Evolutionary conservation across 2,329 filamentous ascomycete genomes (phyloP), one percentile per base, ranked within the genome.

Genomic region (Hypomyces rosellus): DNA sequence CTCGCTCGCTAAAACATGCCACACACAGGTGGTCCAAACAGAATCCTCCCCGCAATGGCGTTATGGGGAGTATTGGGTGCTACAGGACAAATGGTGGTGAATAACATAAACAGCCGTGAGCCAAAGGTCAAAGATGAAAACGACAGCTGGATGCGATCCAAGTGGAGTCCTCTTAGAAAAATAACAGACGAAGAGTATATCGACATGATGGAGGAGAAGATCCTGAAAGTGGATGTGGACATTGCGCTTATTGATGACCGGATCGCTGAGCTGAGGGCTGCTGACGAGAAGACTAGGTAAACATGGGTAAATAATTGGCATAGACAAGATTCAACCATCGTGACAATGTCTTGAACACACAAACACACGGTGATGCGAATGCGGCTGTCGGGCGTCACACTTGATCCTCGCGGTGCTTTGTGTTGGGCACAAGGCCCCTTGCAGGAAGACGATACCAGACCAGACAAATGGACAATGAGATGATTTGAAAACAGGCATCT

Each of bases 241-340:
- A 89, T 93, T 65, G 83, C 87, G 0, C 66, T 93, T 5, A 74
- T 92, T 34, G 87, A 93, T 60, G 88, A 92, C 48, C 82, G 81
- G 61, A 88, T 93, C 57, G 77, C 63, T 1, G 65, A 68, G 41
- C 47, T 74, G 16, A 55, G 59, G 48, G 50, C 52, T 18, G 45
- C 48, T 8, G 49, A 52, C 22, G 12, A 42, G 22, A 25, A 44
- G 11, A 18, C 22, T 25, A 30, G 46, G 15, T 15, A 20, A 34
- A 11, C 25, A 30, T 30, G 25, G 25, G 25, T 30, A 30, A 30
- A 30, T 11, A 30, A 30, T 30, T 30, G 25, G 25, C 8, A 30
- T 30, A 30, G 25, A 30, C 25, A 30, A 2, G 25, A 7, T 30
- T 30, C 25, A 30, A 11, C 25, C 25, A 11, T 30, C 25, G 25